Base-by-base conservation (phyloP, 441 rosid species). In the Erysimum cheiri region DNA sequence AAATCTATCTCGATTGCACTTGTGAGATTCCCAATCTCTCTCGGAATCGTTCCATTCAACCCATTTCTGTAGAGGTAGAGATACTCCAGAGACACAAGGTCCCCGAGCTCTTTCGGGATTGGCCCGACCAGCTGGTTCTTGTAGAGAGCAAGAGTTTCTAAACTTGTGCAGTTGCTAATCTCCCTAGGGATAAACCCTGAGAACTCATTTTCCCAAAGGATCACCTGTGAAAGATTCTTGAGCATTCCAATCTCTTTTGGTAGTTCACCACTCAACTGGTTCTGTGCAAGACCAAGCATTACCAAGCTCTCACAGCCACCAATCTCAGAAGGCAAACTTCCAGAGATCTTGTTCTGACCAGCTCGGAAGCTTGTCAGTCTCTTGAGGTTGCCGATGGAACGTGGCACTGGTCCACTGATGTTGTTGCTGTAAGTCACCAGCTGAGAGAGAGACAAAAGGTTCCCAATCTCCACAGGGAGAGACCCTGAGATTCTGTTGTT, bases 221-320 rank as follows among this genome's bases (percentile, higher is more conserved):
- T 80, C 67, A 95, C 29, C 60, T 84, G 90, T 40, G 77, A 78
- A 77, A 95, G 83, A 35, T 75, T 66, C 73, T 79, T 82, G 2
- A 95, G 83, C 87, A 67, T 80, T 50, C 98, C 98, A 50, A 95
- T 71, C 75, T 86, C 96, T 82, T 67, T 83, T 2, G 99, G 97
- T 73, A 95, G 56, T 60, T 83, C 85, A 22, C 95, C 95, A 15
- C 80, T 78, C 24, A 95, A 56, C 41, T 76, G 71, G 69, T 95
- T 95, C 63, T 94, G 98, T 11, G 98, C 98, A 70, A 94, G 88
- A 76, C 98, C 98, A 67, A 94, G 86, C 80, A 78, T 80, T 60
- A 47, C 72, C 84, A 94, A 81, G 69, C 77, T 83, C 80, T 78
- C 81, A 77, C 98, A 94, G 37, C 82, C 78, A 37, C 92, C 93